phyloP scores from a whole-genome alignment of 2,329 filamentous ascomycete genomes.

The Calonectria ilicicola region DNA sequence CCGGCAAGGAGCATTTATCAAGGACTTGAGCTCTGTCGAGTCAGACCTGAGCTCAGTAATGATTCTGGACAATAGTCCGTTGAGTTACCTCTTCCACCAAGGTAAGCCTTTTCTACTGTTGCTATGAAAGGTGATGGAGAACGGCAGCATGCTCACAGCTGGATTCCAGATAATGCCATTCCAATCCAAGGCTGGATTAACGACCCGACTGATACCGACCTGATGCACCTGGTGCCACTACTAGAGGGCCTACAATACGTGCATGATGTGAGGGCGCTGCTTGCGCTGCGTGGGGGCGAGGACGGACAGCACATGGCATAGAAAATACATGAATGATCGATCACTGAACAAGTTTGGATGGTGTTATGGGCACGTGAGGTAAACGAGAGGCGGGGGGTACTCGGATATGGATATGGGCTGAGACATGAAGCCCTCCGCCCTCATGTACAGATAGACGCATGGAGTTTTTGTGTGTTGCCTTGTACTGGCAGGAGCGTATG shows the following conservation, averaged over 20 bases:
- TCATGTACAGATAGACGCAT: slow-evolving; percentile 35
- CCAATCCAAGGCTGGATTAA: slow-evolving; percentile 99
- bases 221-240: slow-evolving; percentile 91
- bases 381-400: slow-evolving; percentile 26
- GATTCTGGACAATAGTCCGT: slow-evolving; percentile 97
- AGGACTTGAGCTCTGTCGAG: slow-evolving; percentile 95
- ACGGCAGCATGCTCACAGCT: slow-evolving; percentile 20
- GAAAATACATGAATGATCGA: slow-evolving; percentile 32
- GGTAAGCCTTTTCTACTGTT: slow-evolving; percentile 65
- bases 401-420: slow-evolving; percentile 21
- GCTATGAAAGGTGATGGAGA: not conserved
- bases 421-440: slow-evolving; percentile 16
- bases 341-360: slow-evolving; percentile 20
- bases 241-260: slow-evolving; percentile 96
- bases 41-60: slow-evolving; percentile 97
- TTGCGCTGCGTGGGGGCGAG: slow-evolving; percentile 90
- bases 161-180: slow-evolving; percentile 88
- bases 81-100: slow-evolving; percentile 99
- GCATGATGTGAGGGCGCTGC: slow-evolving; percentile 90
- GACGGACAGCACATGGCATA: slow-evolving; percentile 70
- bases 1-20: slow-evolving; percentile 96
- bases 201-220: slow-evolving; percentile 95
- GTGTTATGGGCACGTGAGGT: slow-evolving; percentile 25
- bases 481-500: slow-evolving; percentile 25
- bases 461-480: slow-evolving; percentile 27